Evolutionary conservation across 768 basidiomycete species (phyloP).

Genomic region (Cyathus striatus): DNA sequence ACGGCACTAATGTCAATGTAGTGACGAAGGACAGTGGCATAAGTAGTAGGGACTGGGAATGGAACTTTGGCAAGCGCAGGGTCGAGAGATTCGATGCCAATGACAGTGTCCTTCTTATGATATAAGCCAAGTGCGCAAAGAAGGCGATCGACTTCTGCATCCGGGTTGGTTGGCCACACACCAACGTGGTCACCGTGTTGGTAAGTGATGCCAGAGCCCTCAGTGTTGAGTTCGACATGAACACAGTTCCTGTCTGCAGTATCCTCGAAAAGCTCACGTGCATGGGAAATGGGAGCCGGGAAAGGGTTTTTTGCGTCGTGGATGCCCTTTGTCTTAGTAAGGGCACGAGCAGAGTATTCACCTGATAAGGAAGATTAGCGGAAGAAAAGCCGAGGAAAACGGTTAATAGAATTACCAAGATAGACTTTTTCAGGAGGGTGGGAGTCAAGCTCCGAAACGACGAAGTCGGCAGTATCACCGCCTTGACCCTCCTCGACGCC

Average conservation of each 20-base stretch:
- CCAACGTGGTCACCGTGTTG: constrained; percentile 98
- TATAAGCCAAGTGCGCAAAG: constrained; percentile 81
- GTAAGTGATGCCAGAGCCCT: constrained; percentile 96
- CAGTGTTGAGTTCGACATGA: constrained; percentile 89
- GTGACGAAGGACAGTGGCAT: constrained; percentile 87
- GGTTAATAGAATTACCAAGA: constrained; percentile 48
- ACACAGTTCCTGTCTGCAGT: constrained; percentile 83
- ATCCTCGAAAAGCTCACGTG: constrained; percentile 82
- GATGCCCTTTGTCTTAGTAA: constrained; percentile 91
- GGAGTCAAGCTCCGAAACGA: constrained; percentile 75
- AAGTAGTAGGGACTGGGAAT: constrained; percentile 96
- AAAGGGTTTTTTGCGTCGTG: constrained; percentile 98
- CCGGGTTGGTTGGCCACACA: constrained; percentile 94
- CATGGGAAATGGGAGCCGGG: constrained; percentile 71
- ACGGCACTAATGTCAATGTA: constrained; percentile 97
- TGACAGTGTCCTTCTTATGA: constrained; percentile 75
- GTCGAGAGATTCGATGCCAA: constrained; percentile 94
- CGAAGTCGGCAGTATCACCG: constrained; percentile 91
- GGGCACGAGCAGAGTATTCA: constrained; percentile 92
- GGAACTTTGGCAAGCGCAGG: constrained; percentile 97
- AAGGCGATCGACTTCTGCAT: constrained; percentile 85
- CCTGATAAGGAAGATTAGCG: constrained; percentile 36
- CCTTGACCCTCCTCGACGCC: constrained; percentile 95
- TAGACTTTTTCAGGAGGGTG: constrained; percentile 88
- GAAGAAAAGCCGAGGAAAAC: constrained; percentile 6